These are phyloP conservation scores for Knoxia roxburghii DNA, from an alignment of 257 asterid species.

Conservation along the genomic window DNA sequence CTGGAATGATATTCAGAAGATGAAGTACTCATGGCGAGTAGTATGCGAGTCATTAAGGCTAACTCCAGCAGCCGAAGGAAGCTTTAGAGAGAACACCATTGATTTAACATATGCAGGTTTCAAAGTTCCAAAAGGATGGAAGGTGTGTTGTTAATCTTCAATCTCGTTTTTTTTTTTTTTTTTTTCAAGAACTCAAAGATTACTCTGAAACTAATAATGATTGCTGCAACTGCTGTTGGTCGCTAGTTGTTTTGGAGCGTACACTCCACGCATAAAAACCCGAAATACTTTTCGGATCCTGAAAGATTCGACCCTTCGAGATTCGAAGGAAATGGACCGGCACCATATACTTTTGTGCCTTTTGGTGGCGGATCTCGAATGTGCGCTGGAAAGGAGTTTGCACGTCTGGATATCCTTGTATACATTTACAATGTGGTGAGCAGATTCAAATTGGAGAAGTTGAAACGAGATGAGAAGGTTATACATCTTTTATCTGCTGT, in stretches of 20 bases:
- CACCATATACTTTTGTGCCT: constrained; percentile 12
- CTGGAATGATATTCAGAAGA: constrained; percentile 29
- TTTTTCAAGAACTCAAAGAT: background rate
- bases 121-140: constrained; percentile 9
- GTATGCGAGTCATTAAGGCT: constrained; percentile 7
- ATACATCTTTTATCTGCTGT: background rate
- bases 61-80: constrained; percentile 3
- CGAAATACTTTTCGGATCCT: background rate
- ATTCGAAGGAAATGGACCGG: constrained; percentile 1
- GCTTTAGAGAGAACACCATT: background rate
- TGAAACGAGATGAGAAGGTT: background rate
- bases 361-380: constrained; percentile 20
- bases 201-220: background rate
- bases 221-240: background rate
- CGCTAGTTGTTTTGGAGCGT: background rate
- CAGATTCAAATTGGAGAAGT: background rate
- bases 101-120: constrained; percentile 20
- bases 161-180: background rate
- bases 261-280: background rate
- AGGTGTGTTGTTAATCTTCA: background rate
- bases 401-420: constrained; percentile 4
- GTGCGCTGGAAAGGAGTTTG: constrained; percentile 12
- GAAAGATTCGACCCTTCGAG: constrained; percentile 2
- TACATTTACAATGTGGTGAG: background rate
- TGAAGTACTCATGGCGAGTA: constrained; percentile 29